Evolutionary conservation across 2,329 filamentous ascomycete species (phyloP), one percentile per base, ranked within the genome.

Genomic region (Microdochium trichocladiopsis): DNA sequence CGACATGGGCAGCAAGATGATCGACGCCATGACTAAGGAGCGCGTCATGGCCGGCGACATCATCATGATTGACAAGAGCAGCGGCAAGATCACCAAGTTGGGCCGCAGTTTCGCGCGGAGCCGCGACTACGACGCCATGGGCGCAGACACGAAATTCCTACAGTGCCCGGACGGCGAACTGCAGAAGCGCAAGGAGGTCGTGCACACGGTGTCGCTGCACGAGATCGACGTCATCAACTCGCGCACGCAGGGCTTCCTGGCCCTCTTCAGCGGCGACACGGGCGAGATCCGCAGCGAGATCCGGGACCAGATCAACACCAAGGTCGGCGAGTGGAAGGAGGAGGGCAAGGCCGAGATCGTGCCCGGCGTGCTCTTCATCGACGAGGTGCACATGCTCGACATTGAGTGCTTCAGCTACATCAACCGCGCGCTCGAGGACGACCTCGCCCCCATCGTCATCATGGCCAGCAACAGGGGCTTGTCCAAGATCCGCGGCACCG

Each of bases 141-240:
- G 94, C 48, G 90, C 91, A 49, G 94, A 99, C 69, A 96, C 93
- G 61, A 97, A 96, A 71, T 99, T 97, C 69, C 83, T 99, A 41
- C 92, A 96, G 70, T 97, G 93, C 68, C 94, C 94, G 2, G 94
- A 99, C 65, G 94, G 94, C 61, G 94, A 99, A 75, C 80, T 99
- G 36, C 94, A 99, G 71, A 95, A 95, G 71, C 89, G 94, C 61
- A 94, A 95, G 69, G 94, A 99, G 72, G 91, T 96, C 2, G 88
- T 96, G 6, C 94, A 99, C 72, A 99, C 94, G 0, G 94, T 99
- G 55, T 93, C 88, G 25, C 82, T 99, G 12, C 94, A 99, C 72
- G 94, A 99, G 74, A 99, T 99, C 58, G 94, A 99, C 66, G 94
- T 99, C 57, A 99, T 99, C 78, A 99, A 99, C 76, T 96, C 92